phyloP scores from a whole-genome alignment of 2,329 filamentous ascomycete species.

The Diaporthe aspalathi region DNA sequence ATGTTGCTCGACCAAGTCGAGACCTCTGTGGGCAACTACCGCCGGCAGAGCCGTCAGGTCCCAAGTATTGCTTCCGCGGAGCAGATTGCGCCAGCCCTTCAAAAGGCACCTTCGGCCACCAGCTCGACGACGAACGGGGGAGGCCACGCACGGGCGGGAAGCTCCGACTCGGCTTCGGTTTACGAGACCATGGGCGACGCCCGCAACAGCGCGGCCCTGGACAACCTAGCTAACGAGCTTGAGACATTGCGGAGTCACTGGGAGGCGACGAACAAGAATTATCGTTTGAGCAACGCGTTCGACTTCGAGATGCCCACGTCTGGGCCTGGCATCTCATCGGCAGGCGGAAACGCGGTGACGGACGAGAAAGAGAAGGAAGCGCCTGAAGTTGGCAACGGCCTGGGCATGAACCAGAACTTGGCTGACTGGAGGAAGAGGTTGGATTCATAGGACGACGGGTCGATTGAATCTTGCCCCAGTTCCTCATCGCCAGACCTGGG shows the following conservation, averaged over 20 bases:
- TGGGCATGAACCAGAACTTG: constrained; percentile 76
- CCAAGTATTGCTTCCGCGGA: constrained; percentile 63
- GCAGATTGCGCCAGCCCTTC: constrained; percentile 51
- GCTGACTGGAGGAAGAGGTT: constrained; percentile 85
- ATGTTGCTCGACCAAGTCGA: constrained; percentile 95
- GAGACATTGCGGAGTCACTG: constrained; percentile 91
- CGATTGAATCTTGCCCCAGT: neutral
- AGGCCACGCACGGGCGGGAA: constrained; percentile 64
- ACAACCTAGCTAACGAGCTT: constrained; percentile 91
- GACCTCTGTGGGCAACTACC: constrained; percentile 92
- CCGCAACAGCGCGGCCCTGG: constrained; percentile 77
- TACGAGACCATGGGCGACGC: constrained; percentile 68
- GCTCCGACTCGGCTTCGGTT: constrained; percentile 71
- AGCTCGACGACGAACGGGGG: constrained; percentile 53
- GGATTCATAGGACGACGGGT: constrained; percentile 62
- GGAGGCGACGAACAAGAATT: constrained; percentile 96
- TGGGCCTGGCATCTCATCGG: constrained; percentile 31
- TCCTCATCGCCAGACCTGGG: neutral
- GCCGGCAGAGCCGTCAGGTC: constrained; percentile 76
- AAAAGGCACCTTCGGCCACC: constrained; percentile 39
- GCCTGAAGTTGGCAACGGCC: constrained; percentile 43
- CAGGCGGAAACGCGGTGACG: constrained; percentile 46
- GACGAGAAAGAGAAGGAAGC: constrained; percentile 51
- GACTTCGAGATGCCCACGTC: constrained; percentile 73
- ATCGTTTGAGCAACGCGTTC: constrained; percentile 88